These are phyloP conservation scores for Psidium guajava DNA, from an alignment of 345 rosid species.

Conservation along the genomic window DNA sequence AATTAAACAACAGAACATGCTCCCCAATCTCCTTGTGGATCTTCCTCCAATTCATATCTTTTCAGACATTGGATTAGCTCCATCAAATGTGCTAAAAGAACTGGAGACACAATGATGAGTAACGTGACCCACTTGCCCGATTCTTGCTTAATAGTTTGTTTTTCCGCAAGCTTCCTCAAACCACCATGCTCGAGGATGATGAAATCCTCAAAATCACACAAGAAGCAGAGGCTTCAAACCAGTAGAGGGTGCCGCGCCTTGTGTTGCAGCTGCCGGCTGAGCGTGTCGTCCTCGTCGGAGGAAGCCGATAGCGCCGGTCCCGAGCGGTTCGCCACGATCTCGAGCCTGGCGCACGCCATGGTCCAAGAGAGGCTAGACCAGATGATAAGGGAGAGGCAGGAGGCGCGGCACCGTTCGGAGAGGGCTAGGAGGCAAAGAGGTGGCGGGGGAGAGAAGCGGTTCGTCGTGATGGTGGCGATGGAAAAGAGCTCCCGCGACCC, in stretches of 20 bases:
- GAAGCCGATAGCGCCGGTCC: constrained; percentile 33
- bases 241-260: constrained; percentile 41
- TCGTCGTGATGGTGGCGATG: constrained; percentile 78
- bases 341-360: constrained; percentile 81
- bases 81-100: neutral
- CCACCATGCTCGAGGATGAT: neutral
- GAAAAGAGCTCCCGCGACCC: constrained; percentile 76
- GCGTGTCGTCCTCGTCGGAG: constrained; percentile 60
- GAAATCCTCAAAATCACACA: constrained; percentile 9
- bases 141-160: too few relatives aligned
- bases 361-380: constrained; percentile 81
- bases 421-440: constrained; percentile 14
- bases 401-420: constrained; percentile 18
- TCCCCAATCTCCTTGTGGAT: neutral
- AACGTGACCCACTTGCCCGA: constrained; percentile 9
- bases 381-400: constrained; percentile 56
- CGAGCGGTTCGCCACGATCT: constrained; percentile 34
- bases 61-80: neutral
- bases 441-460: constrained; percentile 12
- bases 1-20: constrained; percentile 7
- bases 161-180: neutral
- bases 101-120: constrained; percentile 9
- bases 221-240: constrained; percentile 31
- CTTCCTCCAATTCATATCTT: neutral
- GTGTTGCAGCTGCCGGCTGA: constrained; percentile 65